A percentile compares a stretch with the other conserved stretches of the same genome.
These are phyloP conservation scores for Neospermospora avenae DNA, from an alignment of 2,329 filamentous ascomycete species.

Conservation along the genomic window DNA sequence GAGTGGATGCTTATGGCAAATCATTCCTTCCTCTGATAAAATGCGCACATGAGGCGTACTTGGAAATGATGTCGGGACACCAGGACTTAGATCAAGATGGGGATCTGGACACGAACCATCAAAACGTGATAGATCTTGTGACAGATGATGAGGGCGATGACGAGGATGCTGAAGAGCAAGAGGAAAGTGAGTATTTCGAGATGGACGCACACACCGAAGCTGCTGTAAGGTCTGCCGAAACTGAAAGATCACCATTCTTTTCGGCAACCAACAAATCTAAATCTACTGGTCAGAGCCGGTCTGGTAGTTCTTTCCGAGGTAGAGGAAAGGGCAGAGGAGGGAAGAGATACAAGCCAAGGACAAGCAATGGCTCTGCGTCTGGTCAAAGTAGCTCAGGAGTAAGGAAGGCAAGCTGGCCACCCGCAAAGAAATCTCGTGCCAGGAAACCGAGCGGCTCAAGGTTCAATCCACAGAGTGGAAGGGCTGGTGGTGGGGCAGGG, in stretches of 20 bases:
- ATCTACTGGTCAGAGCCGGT: not conserved
- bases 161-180: conserved; percentile 26
- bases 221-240: conserved; percentile 10
- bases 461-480: conserved; percentile 3
- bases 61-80: conserved; percentile 44
- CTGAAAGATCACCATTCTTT: conserved; percentile 14
- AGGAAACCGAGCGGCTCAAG: conserved; percentile 3
- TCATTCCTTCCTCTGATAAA: conserved; percentile 59
- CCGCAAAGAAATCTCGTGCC: conserved; percentile 14
- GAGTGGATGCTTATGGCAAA: conserved; percentile 58
- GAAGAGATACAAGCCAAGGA: conserved; percentile 9
- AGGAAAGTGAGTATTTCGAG: conserved; percentile 12
- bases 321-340: conserved; percentile 4
- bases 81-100: conserved; percentile 24
- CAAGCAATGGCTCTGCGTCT: conserved; percentile 17
- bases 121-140: conserved; percentile 54
- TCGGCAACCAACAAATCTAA: not conserved
- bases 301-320: not conserved
- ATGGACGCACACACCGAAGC: conserved; percentile 15
- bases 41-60: conserved; percentile 45
- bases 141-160: conserved; percentile 27
- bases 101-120: conserved; percentile 34
- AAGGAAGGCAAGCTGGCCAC: conserved; percentile 21
- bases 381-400: conserved; percentile 20
- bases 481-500: conserved; percentile 5